These are phyloP conservation scores for Fraxinus greggii DNA, from an alignment of 305 asterid genomes.

Conservation along the genomic window DNA sequence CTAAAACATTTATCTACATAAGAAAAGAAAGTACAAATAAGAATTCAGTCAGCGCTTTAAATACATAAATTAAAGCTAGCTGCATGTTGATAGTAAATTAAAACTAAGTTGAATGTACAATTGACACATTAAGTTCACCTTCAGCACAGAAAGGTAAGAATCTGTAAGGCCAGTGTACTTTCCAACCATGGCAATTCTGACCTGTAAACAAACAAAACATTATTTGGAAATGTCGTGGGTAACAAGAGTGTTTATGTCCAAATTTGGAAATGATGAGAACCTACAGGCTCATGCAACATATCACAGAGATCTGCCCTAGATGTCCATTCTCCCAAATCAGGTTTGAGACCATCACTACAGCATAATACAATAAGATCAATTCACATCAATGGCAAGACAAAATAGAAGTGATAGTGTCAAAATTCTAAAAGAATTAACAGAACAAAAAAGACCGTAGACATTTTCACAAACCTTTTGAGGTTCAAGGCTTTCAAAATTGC, in stretches of 20 bases:
- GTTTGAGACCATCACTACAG: conserved; percentile 57
- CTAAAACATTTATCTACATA: neutral
- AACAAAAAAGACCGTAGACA: neutral
- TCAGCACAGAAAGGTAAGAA: conserved; percentile 82
- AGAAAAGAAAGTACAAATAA: neutral
- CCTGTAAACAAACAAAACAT: conserved; percentile 45
- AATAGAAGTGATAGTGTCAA: conserved; percentile 12
- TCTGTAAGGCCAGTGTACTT: conserved; percentile 86
- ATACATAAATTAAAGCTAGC: neutral
- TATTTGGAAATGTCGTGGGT: conserved; percentile 17
- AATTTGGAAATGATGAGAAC: conserved; percentile 30
- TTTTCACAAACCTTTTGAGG: conserved; percentile 56
- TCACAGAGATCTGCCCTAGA: conserved; percentile 73
- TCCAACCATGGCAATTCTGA: conserved; percentile 92
- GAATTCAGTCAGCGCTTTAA: neutral
- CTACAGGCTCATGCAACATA: conserved; percentile 62
- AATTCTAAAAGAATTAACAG: conserved; percentile 11
- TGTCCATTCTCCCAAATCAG: conserved; percentile 79
- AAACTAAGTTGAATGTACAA: neutral
- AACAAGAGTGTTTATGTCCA: conserved; percentile 8
- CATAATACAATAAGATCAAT: conserved; percentile 15
- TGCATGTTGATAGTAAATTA: neutral
- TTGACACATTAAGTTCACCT: conserved; percentile 44
- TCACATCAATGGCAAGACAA: conserved; percentile 12
- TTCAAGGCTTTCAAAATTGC: conserved; percentile 80